Evolutionary conservation across 169 alveolate species (phyloP), one percentile per base, ranked within the genome.

Genomic region (Plasmodium vivax): DNA sequence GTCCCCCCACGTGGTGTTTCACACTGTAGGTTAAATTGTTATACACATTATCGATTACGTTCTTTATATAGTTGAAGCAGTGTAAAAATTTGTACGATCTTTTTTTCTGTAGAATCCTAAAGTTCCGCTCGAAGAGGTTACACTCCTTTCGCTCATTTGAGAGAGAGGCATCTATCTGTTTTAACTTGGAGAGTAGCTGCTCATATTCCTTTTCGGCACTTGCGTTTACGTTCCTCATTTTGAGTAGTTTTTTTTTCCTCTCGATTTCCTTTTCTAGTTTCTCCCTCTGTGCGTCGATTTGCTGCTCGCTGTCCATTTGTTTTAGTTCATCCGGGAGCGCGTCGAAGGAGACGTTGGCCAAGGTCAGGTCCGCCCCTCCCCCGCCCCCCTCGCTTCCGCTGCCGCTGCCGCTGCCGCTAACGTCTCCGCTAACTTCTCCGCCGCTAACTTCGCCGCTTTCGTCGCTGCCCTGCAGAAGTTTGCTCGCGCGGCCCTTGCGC

Each of bases 21-120:
- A 81, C 94, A 85, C 93, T 96, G 68, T 72, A 83, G 5, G 97
- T 95, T 54, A 96, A 88, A 62, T 93, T 96, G 58, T 94, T 84
- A 82, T 96, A 96, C 27, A 96, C 96, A 23, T 96, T 96, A 3
- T 96, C 97, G 8, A 96, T 95, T 34, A 90, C 82, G 23, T 93
- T 93, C 93, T 95, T 96, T 43, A 95, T 96, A 32, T 91, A 73
- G 75, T 96, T 85, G 94, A 96, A 96, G 68, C 97, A 96, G 85
- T 96, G 94, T 71, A 96, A 16, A 58, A 96, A 96, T 54, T 95
- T 85, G 38, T 96, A 93, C 2, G 97, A 84, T 14, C 97, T 82
- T 30, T 96, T 96, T 82, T 93, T 93, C 83, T 84, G 96, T 56
- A 96, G 85, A 14, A 94, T 92, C 7, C 96, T 82, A 51, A 96